Base-by-base conservation (phyloP, 148 eudicot species). In the Oxyria digyna region DNA sequence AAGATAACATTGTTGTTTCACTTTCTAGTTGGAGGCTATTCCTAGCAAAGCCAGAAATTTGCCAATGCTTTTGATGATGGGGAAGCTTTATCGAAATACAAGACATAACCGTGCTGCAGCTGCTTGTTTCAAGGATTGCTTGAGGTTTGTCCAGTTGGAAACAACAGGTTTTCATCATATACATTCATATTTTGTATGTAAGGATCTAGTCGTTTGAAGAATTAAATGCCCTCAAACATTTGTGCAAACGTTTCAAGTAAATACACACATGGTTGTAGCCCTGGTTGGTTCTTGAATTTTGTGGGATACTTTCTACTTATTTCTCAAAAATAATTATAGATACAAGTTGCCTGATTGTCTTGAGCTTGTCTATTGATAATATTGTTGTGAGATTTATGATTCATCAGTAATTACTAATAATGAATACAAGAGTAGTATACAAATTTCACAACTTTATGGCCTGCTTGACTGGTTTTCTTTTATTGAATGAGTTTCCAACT, bases 51-150 rank as follows among this genome's bases (percentile, higher is more conserved):
- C 85, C 71, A 86, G 96, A 69, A 87, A 75, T 74, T 77, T 93
- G 77, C 89, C 88, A 66, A 93, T 93, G 95, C 83, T 82, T 80
- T 76, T 93, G 29, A 49, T 88, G 91, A 85, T 88, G 96, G 98
- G 95, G 72, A 90, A 88, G 81, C 92, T 93, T 64, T 90, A 90
- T 74, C 81, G 95, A 42, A 78, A 72, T 86, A 79, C 91, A 73
- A 79, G 83, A 57, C 98, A 93, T 73, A 79, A 71, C 59, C 96
- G 98, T 71, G 79, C 96, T 21, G 91, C 98, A 48, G 69, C 83
- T 85, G 80, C 84, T 63, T 87, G 96, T 80, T 93, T 79, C 74
- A 93, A 86, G 78, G 98, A 93, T 74, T 93, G 92, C 74, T 81
- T 93, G 75, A 93, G 96, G 98, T 92, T 79, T 75, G 84, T 78